These are phyloP conservation scores for Aspergillus biplanus DNA, from an alignment of 495 filamentous ascomycete species.

Conservation along the genomic window DNA sequence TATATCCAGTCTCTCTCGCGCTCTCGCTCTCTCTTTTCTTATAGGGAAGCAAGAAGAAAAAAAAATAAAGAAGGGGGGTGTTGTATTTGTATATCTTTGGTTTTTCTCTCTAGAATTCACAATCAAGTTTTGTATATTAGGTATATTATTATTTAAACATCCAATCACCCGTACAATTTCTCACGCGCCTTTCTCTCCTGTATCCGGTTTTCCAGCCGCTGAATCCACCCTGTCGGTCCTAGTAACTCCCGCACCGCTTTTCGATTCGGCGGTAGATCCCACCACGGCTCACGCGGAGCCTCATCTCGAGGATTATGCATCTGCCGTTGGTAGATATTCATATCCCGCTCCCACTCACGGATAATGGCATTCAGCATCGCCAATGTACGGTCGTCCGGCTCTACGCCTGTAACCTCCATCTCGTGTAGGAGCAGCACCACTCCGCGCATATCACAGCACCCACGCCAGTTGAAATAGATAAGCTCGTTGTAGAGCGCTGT, in stretches of 20 bases:
- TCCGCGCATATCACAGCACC: conserved; percentile 61
- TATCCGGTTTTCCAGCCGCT: conserved; percentile 24
- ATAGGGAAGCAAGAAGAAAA: background rate
- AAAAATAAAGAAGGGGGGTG: background rate
- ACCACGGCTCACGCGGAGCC: conserved; percentile 34
- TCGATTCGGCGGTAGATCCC: conserved; percentile 43
- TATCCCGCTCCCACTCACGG: conserved; percentile 28
- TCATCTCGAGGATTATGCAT: background rate
- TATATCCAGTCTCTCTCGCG: background rate
- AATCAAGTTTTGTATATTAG: too few species aligned
- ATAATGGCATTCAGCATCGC: conserved; percentile 48
- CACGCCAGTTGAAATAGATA: conserved; percentile 64
- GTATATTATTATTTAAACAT: background rate
- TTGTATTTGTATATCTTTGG: too few species aligned
- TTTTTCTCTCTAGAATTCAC: too few species aligned
- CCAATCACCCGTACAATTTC: background rate
- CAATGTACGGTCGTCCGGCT: conserved; percentile 60
- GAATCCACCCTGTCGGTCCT: conserved; percentile 37
- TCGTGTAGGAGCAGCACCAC: conserved; percentile 69
- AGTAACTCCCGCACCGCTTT: conserved; percentile 36
- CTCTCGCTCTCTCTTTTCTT: background rate
- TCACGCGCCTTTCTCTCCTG: conserved; percentile 11
- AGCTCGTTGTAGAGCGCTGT: conserved; percentile 77
- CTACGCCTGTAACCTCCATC: conserved; percentile 75
- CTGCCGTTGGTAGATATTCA: conserved; percentile 15